Evolutionary conservation across 805 yeast species (phyloP), one percentile per base, ranked within the genome.

Genomic region (Candida peoriensis): DNA sequence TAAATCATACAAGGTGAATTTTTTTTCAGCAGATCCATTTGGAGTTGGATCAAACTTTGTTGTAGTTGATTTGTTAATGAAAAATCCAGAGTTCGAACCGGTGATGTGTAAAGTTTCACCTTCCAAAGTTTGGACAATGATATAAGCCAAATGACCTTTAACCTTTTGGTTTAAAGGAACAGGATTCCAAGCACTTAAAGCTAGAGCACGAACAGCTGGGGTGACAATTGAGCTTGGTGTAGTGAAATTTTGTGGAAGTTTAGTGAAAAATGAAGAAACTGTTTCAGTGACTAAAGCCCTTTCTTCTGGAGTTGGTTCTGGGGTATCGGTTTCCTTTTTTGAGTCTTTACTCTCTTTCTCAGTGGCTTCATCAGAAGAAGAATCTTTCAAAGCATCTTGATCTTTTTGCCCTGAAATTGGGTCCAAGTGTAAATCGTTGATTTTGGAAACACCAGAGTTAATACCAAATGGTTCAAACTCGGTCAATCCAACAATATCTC

Each of bases 121-220:
- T 60, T 93, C 97, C 44, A 84, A 64, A 30, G 96, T 84, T 49
- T 76, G 80, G 27, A 78, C 67, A 37, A 74, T 74, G 50, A 93
- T 65, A 58, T 90, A 90, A 38, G 82, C 65, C 48, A 89, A 66
- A 52, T 89, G 95, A 18, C 97, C 97, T 54, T 70, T 72, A n/a
- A 61, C 38, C 47, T 65, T 72, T 54, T 72, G 75, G 33, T 66
- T 61, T 13, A 80, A 65, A 20, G 90, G 81, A 11, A 87, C 87
- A 4, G 97, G 96, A 44, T 84, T 80, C 93, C 96, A 90, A 35
- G 76, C 74, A 11, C 96, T 84, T 32, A 87, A 56, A 34, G 68
- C 73, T 41, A 93, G 61, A 8, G 90, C 82, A 35, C 70, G 67
- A 13, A 75, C 64, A 37, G 64, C 58, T 22, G 70, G 68, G 1